These are phyloP conservation scores for Trichoderma harzianum DNA, from an alignment of 2,329 filamentous ascomycete genomes.

Conservation along the genomic window DNA sequence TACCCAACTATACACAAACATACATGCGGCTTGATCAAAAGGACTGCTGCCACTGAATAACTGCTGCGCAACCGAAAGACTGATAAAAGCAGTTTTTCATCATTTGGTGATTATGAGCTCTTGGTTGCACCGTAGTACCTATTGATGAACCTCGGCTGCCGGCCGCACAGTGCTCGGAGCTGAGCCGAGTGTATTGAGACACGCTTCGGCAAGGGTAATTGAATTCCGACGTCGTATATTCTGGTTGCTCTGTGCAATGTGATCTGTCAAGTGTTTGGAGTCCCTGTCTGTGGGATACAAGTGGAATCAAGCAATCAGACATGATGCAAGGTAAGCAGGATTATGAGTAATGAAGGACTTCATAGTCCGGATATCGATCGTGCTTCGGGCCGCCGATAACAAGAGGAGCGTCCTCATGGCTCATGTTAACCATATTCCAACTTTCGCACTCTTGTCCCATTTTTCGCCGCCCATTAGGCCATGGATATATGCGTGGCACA, in stretches of 20 bases:
- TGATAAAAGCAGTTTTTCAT: neutral
- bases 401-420: neutral
- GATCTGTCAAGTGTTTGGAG: neutral
- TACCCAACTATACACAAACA: neutral
- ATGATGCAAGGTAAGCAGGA: neutral
- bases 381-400: neutral
- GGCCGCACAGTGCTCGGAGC: slow-evolving; percentile 6
- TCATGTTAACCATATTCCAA: neutral
- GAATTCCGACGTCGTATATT: slow-evolving; percentile 8
- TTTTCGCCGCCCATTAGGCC: neutral
- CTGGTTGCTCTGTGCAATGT: neutral
- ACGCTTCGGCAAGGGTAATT: neutral
- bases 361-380: neutral
- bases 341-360: neutral
- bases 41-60: neutral
- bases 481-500: neutral
- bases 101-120: neutral
- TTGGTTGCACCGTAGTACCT: neutral
- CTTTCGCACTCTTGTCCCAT: neutral
- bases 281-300: neutral
- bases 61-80: neutral
- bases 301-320: neutral
- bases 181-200: slow-evolving; percentile 5
- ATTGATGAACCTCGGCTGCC: neutral
- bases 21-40: neutral